Base-by-base conservation (phyloP, 1,284 basidiomycete genomes). In the Ceratobasidium theobromae region DNA sequence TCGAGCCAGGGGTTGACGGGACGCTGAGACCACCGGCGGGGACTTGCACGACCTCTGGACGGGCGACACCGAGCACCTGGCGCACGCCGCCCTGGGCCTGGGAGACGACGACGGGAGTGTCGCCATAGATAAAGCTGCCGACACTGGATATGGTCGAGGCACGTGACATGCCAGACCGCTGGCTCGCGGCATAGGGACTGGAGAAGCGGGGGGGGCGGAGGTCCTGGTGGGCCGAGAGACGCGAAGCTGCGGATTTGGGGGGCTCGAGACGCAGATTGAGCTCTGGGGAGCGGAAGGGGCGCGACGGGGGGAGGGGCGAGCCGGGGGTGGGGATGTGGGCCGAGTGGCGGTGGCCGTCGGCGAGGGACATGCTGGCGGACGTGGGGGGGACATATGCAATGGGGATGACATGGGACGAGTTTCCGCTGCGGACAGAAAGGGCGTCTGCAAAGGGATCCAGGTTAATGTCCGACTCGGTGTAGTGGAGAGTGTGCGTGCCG, bases 51-150 rank as follows among this genome's bases (percentile, higher is more conserved):
- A 91, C 85, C 73, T 89, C 88, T 28, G 90, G 88, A 74, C 86
- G 89, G 55, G 85, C 85, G 51, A 89, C 83, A 38, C 88, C 88
- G 43, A 89, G 75, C 27, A 70, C 64, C 73, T 89, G 87, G 33
- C 86, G 82, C 69, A 88, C 83, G 35, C 81, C 79, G 48, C 83
- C 83, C 68, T 83, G 84, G 32, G 78, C 80, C 27, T 87, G 83
- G 0, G 87, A 89, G 69, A 92, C 82, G 71, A 92, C 92, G 76
- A 88, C 86, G 16, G 90, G 89, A 0, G 87, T 85, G 74, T 92
- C 90, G 33, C 41, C 32, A 71, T 85, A 85, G 66, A 92, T 77
- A 75, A 92, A 82, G 71, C 82, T 89, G 72, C 87, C 91, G 49
- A 85, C 86, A 45, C 80, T 84, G 33, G 88, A 86, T 79, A 87